phyloP scores from a whole-genome alignment of 441 rosid species.

The Kokia cookei region DNA sequence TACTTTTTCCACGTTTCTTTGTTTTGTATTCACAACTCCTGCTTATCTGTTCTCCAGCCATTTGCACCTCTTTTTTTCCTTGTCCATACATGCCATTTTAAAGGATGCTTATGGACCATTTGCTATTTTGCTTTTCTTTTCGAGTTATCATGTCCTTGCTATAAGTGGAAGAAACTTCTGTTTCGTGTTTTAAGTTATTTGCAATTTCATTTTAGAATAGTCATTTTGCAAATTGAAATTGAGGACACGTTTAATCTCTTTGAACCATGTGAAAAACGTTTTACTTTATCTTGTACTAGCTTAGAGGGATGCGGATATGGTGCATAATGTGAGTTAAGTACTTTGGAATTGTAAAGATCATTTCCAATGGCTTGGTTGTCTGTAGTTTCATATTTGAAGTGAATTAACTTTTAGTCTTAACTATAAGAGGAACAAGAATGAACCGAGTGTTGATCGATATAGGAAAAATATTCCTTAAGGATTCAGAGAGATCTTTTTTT shows the following conservation, averaged over 20 bases:
- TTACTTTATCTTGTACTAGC: neutral
- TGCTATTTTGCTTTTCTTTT: neutral
- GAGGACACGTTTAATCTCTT: neutral
- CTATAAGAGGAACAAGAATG: neutral
- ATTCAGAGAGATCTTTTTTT: neutral
- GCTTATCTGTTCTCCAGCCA: neutral
- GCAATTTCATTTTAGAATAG: neutral
- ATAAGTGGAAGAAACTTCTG: neutral
- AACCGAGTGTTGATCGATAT: neutral
- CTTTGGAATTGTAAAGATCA: neutral
- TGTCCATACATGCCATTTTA: neutral
- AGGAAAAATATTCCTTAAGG: neutral
- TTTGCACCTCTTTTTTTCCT: neutral
- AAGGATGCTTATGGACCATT: neutral
- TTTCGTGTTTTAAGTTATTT: neutral
- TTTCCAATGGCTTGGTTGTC: neutral
- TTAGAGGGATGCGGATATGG: neutral
- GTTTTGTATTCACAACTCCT: neutral
- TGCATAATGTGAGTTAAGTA: neutral
- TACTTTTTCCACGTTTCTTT: neutral
- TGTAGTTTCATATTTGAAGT: neutral
- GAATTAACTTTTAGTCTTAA: neutral
- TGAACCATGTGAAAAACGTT: neutral
- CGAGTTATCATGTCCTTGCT: neutral
- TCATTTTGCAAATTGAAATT: neutral